These are phyloP conservation scores for Trichoderma sp. DNA, from an alignment of 2,329 filamentous ascomycete species.

Conservation along the genomic window DNA sequence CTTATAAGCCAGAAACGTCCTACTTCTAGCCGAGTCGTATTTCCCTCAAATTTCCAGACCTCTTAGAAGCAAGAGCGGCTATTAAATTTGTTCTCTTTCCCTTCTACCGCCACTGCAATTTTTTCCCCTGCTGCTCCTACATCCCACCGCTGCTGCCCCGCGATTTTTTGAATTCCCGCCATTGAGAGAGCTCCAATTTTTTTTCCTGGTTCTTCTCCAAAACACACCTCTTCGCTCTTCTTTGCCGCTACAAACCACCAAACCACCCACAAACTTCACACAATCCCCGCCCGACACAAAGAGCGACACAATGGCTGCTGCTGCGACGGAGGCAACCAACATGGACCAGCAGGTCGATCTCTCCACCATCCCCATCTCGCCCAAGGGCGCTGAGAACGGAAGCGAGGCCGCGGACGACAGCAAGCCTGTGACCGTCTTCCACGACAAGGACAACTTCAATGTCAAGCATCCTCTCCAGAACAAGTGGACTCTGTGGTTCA, in stretches of 20 bases:
- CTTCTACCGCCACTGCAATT: slow-evolving; percentile 33
- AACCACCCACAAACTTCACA: not conserved
- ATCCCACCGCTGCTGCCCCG: slow-evolving; percentile 37
- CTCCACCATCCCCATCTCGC: slow-evolving; percentile 69
- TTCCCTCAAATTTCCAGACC: not conserved
- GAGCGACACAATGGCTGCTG: slow-evolving; percentile 43
- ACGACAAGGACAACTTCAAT: slow-evolving; percentile 98
- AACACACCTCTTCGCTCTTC: not conserved
- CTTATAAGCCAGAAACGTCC: not conserved
- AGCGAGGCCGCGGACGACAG: slow-evolving; percentile 54
- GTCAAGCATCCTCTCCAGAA: slow-evolving; percentile 98
- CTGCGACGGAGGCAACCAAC: slow-evolving; percentile 41
- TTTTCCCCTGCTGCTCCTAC: slow-evolving; percentile 28
- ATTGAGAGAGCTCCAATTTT: slow-evolving; percentile 13
- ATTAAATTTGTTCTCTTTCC: slow-evolving; percentile 35
- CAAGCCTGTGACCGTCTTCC: slow-evolving; percentile 90
- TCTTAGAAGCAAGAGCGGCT: slow-evolving; percentile 37
- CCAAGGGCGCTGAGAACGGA: slow-evolving; percentile 55
- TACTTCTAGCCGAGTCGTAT: not conserved
- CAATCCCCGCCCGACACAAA: not conserved
- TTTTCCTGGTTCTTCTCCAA: not conserved
- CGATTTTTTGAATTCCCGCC: slow-evolving; percentile 33
- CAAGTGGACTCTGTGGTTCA: slow-evolving; percentile 99
- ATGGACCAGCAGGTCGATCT: slow-evolving; percentile 65
- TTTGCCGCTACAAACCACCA: not conserved